These are phyloP conservation scores for Aspergillus taichungensis DNA, from an alignment of 495 filamentous ascomycete species.

Conservation along the genomic window DNA sequence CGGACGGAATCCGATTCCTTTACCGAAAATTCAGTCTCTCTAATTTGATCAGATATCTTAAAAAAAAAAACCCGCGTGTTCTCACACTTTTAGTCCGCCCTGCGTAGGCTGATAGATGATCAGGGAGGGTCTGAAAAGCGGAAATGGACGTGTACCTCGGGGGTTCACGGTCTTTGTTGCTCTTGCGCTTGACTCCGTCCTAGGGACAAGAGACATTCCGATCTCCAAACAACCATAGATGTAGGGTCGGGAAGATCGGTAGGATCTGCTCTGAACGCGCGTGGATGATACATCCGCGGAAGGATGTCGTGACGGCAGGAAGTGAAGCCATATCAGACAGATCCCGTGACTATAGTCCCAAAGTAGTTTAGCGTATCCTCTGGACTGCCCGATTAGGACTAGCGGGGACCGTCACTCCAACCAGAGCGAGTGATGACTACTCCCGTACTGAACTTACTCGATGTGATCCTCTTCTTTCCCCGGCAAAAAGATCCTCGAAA, in stretches of 20 bases:
- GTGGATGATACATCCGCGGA: no score
- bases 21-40: no score
- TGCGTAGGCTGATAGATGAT: constrained; percentile 35
- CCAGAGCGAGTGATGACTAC: no score
- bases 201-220: constrained; percentile 6
- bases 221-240: constrained; percentile 17
- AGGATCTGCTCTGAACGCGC: constrained; percentile 34
- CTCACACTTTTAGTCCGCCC: constrained; percentile 47
- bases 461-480: constrained; percentile 17
- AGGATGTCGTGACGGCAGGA: not conserved
- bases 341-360: no score
- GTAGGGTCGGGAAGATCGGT: constrained; percentile 23
- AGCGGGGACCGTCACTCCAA: no score
- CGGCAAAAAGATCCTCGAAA: constrained; percentile 15
- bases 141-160: constrained; percentile 33
- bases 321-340: not conserved
- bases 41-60: not conserved
- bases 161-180: constrained; percentile 32
- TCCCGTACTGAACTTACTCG: constrained; percentile 7
- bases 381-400: no score
- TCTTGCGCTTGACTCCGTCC: constrained; percentile 34
- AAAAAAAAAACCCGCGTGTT: constrained; percentile 18
- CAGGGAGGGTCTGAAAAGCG: constrained; percentile 43
- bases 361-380: no score
- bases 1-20: not conserved